phyloP scores from a whole-genome alignment of 768 basidiomycete species.

The Collybiopsis luxurians region DNA sequence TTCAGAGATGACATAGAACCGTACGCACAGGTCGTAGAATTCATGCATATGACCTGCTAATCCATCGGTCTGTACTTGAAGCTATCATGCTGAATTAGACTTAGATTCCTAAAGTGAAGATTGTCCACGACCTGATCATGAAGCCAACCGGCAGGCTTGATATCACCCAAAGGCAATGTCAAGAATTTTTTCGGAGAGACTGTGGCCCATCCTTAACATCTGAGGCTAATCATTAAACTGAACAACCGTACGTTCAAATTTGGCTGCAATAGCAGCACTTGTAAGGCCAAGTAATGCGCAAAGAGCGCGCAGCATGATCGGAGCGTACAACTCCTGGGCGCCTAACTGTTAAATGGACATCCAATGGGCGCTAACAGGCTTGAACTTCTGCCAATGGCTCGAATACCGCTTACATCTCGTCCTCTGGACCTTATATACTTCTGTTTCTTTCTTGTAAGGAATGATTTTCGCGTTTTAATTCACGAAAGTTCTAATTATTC shows the following conservation, averaged over 20 bases:
- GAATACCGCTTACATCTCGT: slow-evolving; percentile 25
- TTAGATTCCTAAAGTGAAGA: background rate
- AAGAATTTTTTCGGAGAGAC: slow-evolving; percentile 42
- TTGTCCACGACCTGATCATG: slow-evolving; percentile 32
- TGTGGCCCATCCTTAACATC: slow-evolving; percentile 13
- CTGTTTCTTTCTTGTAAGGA: slow-evolving; percentile 60
- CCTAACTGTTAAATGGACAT: too few relatives aligned
- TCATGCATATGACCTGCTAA: slow-evolving; percentile 33
- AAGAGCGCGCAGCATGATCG: background rate
- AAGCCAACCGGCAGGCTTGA: slow-evolving; percentile 41
- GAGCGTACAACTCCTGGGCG: too few relatives aligned
- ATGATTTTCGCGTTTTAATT: background rate
- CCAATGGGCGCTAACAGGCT: too few relatives aligned
- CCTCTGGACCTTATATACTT: slow-evolving; percentile 71
- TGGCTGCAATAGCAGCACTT: background rate
- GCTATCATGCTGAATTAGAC: slow-evolving; percentile 10
- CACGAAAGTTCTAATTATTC: background rate
- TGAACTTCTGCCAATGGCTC: too few relatives aligned
- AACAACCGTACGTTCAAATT: background rate
- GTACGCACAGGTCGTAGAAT: slow-evolving; percentile 32
- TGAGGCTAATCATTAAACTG: too few relatives aligned
- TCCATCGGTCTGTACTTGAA: slow-evolving; percentile 30
- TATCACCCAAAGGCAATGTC: slow-evolving; percentile 35
- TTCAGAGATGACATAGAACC: too few relatives aligned
- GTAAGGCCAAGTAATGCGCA: background rate